Evolutionary conservation across 2,329 filamentous ascomycete genomes (phyloP), one percentile per base, ranked within the genome.

Genomic region (Truncatella angustata): DNA sequence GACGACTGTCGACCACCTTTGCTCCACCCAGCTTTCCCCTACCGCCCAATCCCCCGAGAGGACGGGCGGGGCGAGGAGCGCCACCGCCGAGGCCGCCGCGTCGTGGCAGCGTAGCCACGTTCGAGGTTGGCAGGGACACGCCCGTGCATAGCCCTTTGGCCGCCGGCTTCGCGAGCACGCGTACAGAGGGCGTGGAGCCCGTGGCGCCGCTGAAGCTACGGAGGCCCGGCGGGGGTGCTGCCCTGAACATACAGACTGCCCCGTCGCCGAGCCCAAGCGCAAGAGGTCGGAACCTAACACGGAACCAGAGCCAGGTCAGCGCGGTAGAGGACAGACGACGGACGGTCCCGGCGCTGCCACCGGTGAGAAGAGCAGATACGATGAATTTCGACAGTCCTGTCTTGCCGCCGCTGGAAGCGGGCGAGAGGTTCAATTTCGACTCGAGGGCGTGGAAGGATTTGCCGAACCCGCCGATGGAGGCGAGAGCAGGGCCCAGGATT

Each of bases 1-100:
- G 62, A 35, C 62, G 60, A 44, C 28, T 63, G 2, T 66, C 60
- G 3, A 56, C 55, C 10, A 43, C 57, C 5, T 63, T 56, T 30
- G 6, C 47, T 16, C 47, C 47, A 10, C 47, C 47, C 10, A 42
- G 16, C 20, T 6, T 20, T 6, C 47, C 47, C 2, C 24, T 50
- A 23, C 37, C 47, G 3, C 47, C 47, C 10, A 16, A 39, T 18
- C 46, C 36, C n/a, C 47, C 47, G 0, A 7, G 28, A 32, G 28
- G 28, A 32, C 28, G 16, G 3, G 40, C 21, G 10, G 9, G 23
- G 5, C 21, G 40, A 26, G 40, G 40, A 14, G 21, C 12, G n/a
- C 0, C 23, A 26, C 40, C 40, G 6, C 11, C 10, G 10, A 24
- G 40, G 7, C 40, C 40, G 40, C 40, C 40, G 3, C 40, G 37